These are phyloP conservation scores for Lichtheimia ornata DNA, from an alignment of 371 early-diverging fungal species.

Conservation along the genomic window DNA sequence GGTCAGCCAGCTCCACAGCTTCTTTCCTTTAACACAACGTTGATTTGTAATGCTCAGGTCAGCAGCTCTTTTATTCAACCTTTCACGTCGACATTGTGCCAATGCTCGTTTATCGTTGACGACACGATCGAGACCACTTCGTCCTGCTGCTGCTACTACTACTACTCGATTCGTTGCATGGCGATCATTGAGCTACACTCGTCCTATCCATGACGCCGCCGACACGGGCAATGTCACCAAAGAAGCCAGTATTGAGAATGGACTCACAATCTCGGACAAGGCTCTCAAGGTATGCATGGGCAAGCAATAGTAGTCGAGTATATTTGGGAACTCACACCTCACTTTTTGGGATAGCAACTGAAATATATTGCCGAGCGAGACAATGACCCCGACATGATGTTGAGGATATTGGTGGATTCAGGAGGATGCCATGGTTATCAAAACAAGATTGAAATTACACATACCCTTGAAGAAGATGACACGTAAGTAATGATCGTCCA, in stretches of 20 bases:
- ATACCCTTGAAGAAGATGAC: constrained; percentile 73
- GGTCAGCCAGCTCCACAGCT: neutral
- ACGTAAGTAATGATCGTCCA: constrained; percentile 44
- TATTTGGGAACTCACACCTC: neutral
- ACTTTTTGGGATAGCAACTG: constrained; percentile 55
- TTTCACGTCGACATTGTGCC: constrained; percentile 3
- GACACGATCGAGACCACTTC: neutral
- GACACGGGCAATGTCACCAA: constrained; percentile 9
- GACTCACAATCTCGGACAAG: constrained; percentile 38
- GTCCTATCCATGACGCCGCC: neutral
- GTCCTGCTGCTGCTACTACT: neutral
- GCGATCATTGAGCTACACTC: neutral
- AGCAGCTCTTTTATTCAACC: neutral
- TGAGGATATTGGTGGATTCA: constrained; percentile 88
- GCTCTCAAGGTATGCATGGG: constrained; percentile 39
- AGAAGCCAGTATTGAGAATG: constrained; percentile 30
- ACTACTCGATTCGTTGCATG: neutral
- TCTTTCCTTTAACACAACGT: neutral
- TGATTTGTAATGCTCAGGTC: neutral
- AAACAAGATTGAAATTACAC: constrained; percentile 86
- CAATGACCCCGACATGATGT: constrained; percentile 56
- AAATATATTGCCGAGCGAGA: constrained; percentile 61
- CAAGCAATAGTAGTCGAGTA: neutral
- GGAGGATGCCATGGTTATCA: constrained; percentile 97
- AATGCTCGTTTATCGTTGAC: neutral